A percentile compares a stretch with the other conserved stretches of the same genome.
phyloP scores from a whole-genome alignment of 805 yeast species.

The Ogataea nonfermentans region DNA sequence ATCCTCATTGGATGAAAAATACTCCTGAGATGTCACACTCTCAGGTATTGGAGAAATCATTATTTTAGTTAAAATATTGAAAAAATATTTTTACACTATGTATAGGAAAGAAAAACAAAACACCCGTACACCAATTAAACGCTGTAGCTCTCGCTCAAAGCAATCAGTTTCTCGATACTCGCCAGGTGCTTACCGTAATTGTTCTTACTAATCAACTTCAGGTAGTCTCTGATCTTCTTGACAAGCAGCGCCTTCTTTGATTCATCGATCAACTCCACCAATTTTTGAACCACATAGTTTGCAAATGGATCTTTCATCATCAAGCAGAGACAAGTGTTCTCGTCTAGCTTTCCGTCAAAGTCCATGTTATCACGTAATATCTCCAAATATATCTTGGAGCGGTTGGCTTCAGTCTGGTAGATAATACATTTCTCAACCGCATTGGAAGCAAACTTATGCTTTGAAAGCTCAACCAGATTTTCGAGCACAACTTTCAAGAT shows the following conservation, averaged over 20 bases:
- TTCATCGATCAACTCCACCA: constrained; percentile 78
- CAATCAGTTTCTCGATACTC: constrained; percentile 70
- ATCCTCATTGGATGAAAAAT: constrained; percentile 10
- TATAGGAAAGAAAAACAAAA: not conserved
- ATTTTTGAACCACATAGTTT: constrained; percentile 92
- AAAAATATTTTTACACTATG: constrained; percentile 2
- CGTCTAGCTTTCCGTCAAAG: constrained; percentile 47
- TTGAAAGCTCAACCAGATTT: constrained; percentile 67
- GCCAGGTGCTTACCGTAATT: constrained; percentile 81
- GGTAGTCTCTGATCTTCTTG: constrained; percentile 71
- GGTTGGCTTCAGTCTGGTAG: constrained; percentile 63
- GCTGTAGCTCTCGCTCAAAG: constrained; percentile 46
- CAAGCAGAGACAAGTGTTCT: constrained; percentile 68
- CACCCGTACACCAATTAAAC: constrained; percentile 8
- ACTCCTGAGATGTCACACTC: constrained; percentile 17
- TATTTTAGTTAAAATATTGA: not conserved
- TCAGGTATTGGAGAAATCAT: constrained; percentile 20
- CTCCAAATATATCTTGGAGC: constrained; percentile 59
- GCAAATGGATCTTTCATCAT: constrained; percentile 99
- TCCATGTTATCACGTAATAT: constrained; percentile 55
- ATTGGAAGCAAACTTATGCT: constrained; percentile 96
- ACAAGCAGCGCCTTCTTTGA: constrained; percentile 69
- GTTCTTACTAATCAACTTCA: constrained; percentile 67
- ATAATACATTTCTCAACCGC: constrained; percentile 94
- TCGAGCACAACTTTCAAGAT: constrained; percentile 69